Conservation (phyloP, 2,329 filamentous ascomycete species). For the Cladosporium sp. region DNA sequence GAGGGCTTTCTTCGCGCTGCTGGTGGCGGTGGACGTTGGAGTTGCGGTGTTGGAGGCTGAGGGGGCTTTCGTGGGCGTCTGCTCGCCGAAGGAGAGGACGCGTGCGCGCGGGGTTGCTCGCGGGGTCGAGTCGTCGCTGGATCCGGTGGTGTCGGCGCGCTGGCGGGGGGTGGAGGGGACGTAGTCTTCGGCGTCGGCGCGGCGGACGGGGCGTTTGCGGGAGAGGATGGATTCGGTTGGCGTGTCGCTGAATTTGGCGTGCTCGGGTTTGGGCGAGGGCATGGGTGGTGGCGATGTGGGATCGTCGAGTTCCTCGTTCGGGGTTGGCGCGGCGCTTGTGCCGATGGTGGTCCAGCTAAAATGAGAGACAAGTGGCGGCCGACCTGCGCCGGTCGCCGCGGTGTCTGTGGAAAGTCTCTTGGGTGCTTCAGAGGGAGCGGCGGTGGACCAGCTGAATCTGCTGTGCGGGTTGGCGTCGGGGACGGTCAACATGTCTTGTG, state of each 20-base stretch:
- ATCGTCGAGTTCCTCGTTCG: conserved; percentile 3
- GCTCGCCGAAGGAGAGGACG: conserved; percentile 12
- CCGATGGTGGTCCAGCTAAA: conserved; percentile 38
- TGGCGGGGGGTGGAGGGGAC: conserved; percentile 19
- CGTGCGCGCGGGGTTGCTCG: conserved; percentile 18
- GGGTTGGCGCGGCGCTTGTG: conserved; percentile 16
- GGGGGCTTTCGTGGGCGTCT: neutral
- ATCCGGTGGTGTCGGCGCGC: conserved; percentile 3
- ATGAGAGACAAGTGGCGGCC: conserved; percentile 25
- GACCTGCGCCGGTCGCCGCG: conserved; percentile 17
- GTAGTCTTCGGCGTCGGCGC: conserved; percentile 24
- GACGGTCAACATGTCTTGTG: conserved; percentile 11
- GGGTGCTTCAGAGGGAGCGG: conserved; percentile 21
- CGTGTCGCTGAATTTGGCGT: neutral
- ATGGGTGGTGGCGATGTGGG: neutral
- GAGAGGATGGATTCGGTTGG: conserved; percentile 29
- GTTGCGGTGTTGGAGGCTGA: neutral
- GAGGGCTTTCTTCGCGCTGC: conserved; percentile 23
- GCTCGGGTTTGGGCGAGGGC: conserved; percentile 1
- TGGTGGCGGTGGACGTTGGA: conserved; percentile 5
- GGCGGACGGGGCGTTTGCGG: conserved; percentile 26
- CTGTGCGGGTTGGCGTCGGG: conserved; percentile 12
- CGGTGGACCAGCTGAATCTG: conserved; percentile 32
- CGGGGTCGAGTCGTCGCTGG: neutral
- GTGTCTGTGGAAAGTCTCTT: conserved; percentile 18